Base-by-base conservation (phyloP, 345 rosid genomes). In the Cardiospermum halicacabum region DNA sequence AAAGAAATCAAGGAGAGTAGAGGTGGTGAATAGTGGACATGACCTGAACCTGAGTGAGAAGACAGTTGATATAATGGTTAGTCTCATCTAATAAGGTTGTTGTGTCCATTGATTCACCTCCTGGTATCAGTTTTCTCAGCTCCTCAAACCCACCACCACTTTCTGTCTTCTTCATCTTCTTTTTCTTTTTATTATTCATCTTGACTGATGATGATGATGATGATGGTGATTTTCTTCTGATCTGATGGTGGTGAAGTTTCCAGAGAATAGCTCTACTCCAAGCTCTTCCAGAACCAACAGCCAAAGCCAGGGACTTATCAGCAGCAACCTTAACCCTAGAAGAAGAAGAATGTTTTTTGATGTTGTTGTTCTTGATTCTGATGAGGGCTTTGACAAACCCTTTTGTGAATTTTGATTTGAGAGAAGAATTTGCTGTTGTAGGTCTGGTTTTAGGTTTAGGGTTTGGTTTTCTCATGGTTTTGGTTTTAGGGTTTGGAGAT, bases 101-200 rank as follows among this genome's bases (percentile, higher is more conserved):
- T 8, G 72, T 30, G 58, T 78, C 85, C 91, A 85, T 81, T 18
- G 65, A 63, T 67, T 79, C 79, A 11, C 85, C 81, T 0, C 91
- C 91, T 0, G 91, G 91, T 16, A 85, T 85, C 2, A 85, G 78
- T 70, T 76, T 73, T 24, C 78, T 70, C 28, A 85, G 82, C 69
- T 69, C 68, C 19, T 58, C 34, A 58, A 25, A 2, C 53, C 70
- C 2, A 40, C 4, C 5, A 40, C 1, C n/a, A 13, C 0, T 6
- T 2, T 31, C 62, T 12, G 5, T 27, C 26, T 31, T 31, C 54
- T 65, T 16, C 25, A 22, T 21, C 64, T 30, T 42, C 0, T 11
- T 18, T 21, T 11, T 25, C 5, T 22, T 21, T n/a, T 11, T 60
- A 50, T 30, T 67, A 34, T 55, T 65, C 71, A 28, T 37, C 56